Evolutionary conservation across 352 stramenopile species (phyloP), one percentile per base, ranked within the genome.

Genomic region (Pythium phragmitis): DNA sequence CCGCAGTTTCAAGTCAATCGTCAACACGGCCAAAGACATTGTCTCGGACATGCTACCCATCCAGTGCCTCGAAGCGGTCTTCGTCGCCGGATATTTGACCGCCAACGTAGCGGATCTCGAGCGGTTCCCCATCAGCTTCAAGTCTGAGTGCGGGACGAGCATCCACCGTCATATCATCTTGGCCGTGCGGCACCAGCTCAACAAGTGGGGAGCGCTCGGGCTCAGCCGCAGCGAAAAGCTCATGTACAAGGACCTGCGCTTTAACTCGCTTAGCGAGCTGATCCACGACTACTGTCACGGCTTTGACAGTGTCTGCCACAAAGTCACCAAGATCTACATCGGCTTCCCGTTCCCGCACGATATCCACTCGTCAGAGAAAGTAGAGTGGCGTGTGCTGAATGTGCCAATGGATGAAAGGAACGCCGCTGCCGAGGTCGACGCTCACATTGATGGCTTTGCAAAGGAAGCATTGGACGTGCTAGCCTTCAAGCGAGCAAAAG

Each of bases 61-160:
- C 51, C 87, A 96, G 61, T 96, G 87, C 68, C 76, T 96, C 8
- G 88, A 96, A 73, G 88, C 84, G 2, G 85, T 96, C 4, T 96
- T 96, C 51, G 68, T 96, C 13, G 84, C 68, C 4, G 77, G 82
- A 7, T 95, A 94, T 47, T 65, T 96, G 30, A 96, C 87, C 7
- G 76, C 87, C 3, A 84, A 75, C 5, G 56, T 91, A 7, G 48
- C 63, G 1, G 81, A 92, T 33, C 69, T 94, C 16, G 82, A 92
- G 33, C 82, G 87, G 21, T 90, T 96, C 50, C 87, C 88, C 1
- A 80, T 96, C 48, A 94, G 86, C 63, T 96, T 96, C 69, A 91
- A 93, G 64, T 91, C 88, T 0, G 63, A 70, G 28, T 83, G 83
- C 41, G 87, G 83, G 7, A 68, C 55, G 7, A 76, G 72, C 12